Base-by-base conservation (phyloP, 2,329 filamentous ascomycete species). In the Mariannaea sp. region DNA sequence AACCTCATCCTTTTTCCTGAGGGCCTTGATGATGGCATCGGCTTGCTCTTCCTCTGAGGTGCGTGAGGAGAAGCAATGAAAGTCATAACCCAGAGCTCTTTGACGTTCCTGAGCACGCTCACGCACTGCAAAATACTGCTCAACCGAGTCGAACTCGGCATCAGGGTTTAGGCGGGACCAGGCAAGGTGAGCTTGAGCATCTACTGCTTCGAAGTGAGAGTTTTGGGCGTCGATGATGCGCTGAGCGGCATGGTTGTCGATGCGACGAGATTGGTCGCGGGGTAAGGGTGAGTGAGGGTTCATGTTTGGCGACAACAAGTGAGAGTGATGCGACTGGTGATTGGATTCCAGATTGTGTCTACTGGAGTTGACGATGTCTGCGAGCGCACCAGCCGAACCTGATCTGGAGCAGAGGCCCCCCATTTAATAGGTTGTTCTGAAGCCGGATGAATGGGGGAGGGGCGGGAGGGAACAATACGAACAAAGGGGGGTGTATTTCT, bases 31-130 rank as follows among this genome's bases (percentile, higher is more conserved):
- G 35, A 80, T 73, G 17, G 43, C 30, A 54, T 80, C 70, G 19
- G 72, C 78, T 4, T 57, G 49, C 3, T 42, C 46, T 62, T 81
- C 77, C 7, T 68, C 59, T 0, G 59, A 7, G 3, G 70, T 68
- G 3, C 74, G 72, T 5, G 60, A 50, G 5, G 36, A 32, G 17
- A 66, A 68, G 58, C 73, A 76, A 5, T 45, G 52, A 45, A 70
- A 65, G 55, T 79, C 77, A 60, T 79, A 80, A 2, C 68, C 70
- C 5, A 77, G 57, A 3, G 61, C 62, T 6, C 59, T 62, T 56
- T 80, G 76, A 3, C 65, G 60, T 3, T 55, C 44, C 16, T 66
- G 49, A 3, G 77, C 40, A 10, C 64, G 57, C 0, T 61, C 36
- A 20, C 75, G 74, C 19, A 65, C 35, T 29, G 48, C 40, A 9